Conservation (phyloP, 495 filamentous ascomycete genomes). For the Aspergillus ellipticus region DNA sequence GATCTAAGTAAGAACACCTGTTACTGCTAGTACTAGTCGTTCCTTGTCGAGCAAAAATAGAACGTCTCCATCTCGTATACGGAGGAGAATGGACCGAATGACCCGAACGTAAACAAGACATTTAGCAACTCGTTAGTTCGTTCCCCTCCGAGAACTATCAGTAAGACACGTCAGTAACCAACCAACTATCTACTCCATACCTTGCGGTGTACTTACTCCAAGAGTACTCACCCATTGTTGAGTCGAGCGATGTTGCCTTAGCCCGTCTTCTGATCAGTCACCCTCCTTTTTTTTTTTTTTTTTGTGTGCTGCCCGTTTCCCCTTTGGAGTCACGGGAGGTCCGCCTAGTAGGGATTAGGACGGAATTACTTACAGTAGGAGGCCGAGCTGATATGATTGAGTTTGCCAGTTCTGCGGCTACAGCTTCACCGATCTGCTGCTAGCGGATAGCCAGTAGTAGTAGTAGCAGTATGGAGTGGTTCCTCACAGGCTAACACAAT, state of each 20-base stretch:
- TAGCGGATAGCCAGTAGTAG: neutral
- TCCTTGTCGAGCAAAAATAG: conserved; percentile 1
- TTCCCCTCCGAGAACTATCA: neutral
- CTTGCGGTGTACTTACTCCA: neutral
- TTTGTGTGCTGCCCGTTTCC: neutral
- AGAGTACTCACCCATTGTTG: neutral
- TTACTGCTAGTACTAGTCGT: no score
- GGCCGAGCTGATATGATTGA: conserved; percentile 3
- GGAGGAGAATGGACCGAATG: neutral
- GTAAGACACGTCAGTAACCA: neutral
- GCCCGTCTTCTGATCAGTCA: neutral
- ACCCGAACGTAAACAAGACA: neutral
- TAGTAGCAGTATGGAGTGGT: neutral
- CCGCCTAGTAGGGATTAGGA: neutral
- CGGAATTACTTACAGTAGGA: no score
- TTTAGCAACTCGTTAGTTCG: neutral
- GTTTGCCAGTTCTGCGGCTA: conserved; percentile 2
- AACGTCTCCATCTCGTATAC: neutral
- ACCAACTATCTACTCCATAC: no score
- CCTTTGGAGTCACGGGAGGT: neutral
- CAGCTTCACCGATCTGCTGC: neutral
- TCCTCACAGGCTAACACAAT: no score
- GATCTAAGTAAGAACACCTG: neutral
- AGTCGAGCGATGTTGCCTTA: neutral
- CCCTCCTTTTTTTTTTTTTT: neutral